Evolutionary conservation across 495 filamentous ascomycete genomes (phyloP).

Genomic region (Tirmania nivea): DNA sequence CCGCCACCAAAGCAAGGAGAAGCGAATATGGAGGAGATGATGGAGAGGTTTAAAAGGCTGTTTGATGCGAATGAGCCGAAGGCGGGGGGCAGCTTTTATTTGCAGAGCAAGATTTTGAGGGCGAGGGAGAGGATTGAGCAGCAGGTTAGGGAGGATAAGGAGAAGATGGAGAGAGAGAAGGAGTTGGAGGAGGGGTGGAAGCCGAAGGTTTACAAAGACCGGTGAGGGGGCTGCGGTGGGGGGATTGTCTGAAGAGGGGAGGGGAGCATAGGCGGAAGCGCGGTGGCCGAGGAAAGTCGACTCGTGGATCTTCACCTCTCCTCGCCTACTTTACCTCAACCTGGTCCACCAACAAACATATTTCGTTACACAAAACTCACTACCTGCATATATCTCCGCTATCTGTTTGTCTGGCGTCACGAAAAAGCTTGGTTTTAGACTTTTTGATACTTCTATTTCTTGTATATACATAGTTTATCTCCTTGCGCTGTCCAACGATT

Average conservation of each 20-base stretch:
- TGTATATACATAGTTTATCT: too few species aligned
- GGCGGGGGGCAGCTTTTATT: slow-evolving; percentile 91
- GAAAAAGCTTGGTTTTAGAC: too few species aligned
- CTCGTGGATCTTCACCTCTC: too few species aligned
- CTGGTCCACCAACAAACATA: too few species aligned
- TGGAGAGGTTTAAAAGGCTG: slow-evolving; percentile 75
- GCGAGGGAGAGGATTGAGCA: slow-evolving; percentile 81
- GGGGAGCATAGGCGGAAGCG: too few species aligned
- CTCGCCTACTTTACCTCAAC: too few species aligned
- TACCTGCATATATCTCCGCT: too few species aligned
- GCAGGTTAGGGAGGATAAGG: slow-evolving; percentile 38
- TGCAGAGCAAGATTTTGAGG: slow-evolving; percentile 87
- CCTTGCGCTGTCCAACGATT: too few species aligned
- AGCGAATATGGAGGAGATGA: slow-evolving; percentile 50
- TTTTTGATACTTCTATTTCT: too few species aligned
- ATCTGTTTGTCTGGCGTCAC: too few species aligned
- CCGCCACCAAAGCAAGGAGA: slow-evolving; percentile 51
- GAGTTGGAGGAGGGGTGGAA: slow-evolving; percentile 73
- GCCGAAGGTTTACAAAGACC: slow-evolving; percentile 66
- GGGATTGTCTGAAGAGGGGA: neutral
- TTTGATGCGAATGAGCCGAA: slow-evolving; percentile 86
- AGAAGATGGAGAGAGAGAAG: slow-evolving; percentile 31
- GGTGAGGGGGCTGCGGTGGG: neutral
- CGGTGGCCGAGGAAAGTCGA: too few species aligned
- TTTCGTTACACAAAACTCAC: too few species aligned